A percentile compares a stretch with the other conserved stretches of the same genome.
These are phyloP conservation scores for Clarireedia homoeocarpa DNA, from an alignment of 2,329 filamentous ascomycete species.

Conservation along the genomic window DNA sequence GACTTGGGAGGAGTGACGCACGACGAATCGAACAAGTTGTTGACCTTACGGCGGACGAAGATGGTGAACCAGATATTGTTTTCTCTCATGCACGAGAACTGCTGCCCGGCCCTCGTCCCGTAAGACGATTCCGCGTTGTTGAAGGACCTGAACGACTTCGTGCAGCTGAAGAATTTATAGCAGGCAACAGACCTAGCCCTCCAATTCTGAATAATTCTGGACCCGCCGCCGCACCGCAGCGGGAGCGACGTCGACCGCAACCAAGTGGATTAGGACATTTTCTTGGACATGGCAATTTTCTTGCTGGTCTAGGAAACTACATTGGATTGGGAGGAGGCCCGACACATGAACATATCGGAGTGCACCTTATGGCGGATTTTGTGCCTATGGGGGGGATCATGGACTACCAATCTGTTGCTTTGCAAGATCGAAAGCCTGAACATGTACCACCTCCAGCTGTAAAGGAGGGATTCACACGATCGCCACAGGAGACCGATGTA, in stretches of 20 bases:
- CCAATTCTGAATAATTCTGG: too few species aligned
- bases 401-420: conserved; percentile 23
- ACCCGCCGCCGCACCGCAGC: too few species aligned
- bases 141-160: background rate
- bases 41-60: conserved; percentile 43
- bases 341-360: background rate
- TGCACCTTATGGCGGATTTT: background rate
- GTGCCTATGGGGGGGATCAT: conserved; percentile 22
- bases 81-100: conserved; percentile 8
- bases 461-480: conserved; percentile 71
- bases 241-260: too few species aligned
- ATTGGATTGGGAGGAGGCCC: background rate
- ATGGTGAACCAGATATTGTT: conserved; percentile 25
- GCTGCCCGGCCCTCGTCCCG: background rate
- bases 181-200: too few species aligned
- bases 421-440: conserved; percentile 23
- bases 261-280: background rate
- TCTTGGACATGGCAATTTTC: background rate
- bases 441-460: conserved; percentile 40
- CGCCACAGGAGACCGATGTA: conserved; percentile 61
- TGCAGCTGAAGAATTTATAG: too few species aligned
- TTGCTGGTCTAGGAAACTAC: background rate
- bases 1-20: conserved; percentile 25
- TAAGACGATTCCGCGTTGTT: background rate
- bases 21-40: conserved; percentile 33